Conservation (phyloP, 2,329 filamentous ascomycete species). For the Keithomyces neogunnii region DNA sequence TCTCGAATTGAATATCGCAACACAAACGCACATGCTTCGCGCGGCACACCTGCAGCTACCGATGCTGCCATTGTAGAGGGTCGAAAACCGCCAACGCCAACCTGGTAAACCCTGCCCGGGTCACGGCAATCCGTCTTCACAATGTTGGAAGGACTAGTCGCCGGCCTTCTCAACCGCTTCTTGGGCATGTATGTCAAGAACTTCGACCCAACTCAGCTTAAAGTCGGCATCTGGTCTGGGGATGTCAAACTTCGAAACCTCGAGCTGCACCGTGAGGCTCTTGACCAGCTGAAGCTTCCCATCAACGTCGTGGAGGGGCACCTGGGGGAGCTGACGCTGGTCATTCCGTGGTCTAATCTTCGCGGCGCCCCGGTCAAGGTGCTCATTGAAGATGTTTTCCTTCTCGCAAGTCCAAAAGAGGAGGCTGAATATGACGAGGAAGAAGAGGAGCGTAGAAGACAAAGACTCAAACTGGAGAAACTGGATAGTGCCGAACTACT, state of each 20-base stretch:
- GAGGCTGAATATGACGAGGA: slow-evolving; percentile 89
- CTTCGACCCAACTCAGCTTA: slow-evolving; percentile 95
- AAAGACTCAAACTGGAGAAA: slow-evolving; percentile 98
- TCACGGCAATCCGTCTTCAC: slow-evolving; percentile 54
- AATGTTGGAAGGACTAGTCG: slow-evolving; percentile 97
- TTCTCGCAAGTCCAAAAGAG: slow-evolving; percentile 90
- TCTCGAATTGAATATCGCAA: background rate
- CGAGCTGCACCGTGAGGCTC: slow-evolving; percentile 84
- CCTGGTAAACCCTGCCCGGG: slow-evolving; percentile 53
- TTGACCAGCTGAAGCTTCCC: slow-evolving; percentile 93
- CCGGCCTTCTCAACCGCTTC: slow-evolving; percentile 96
- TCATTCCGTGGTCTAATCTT: slow-evolving; percentile 96
- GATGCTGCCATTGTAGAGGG: slow-evolving; percentile 12
- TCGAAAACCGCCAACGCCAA: slow-evolving; percentile 4
- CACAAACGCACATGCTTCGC: background rate
- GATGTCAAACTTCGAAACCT: slow-evolving; percentile 93
- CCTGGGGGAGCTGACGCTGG: slow-evolving; percentile 80
- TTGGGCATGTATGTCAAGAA: slow-evolving; percentile 99
- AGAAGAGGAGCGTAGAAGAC: slow-evolving; percentile 78
- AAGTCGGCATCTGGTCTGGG: slow-evolving; percentile 97
- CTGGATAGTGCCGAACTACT: slow-evolving; percentile 91
- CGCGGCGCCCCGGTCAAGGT: slow-evolving; percentile 90
- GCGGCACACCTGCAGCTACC: slow-evolving; percentile 2
- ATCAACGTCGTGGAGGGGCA: slow-evolving; percentile 96
- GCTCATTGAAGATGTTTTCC: slow-evolving; percentile 92